phyloP scores from a whole-genome alignment of 164 flowering plant species.

The Macadamia integrifolia region DNA sequence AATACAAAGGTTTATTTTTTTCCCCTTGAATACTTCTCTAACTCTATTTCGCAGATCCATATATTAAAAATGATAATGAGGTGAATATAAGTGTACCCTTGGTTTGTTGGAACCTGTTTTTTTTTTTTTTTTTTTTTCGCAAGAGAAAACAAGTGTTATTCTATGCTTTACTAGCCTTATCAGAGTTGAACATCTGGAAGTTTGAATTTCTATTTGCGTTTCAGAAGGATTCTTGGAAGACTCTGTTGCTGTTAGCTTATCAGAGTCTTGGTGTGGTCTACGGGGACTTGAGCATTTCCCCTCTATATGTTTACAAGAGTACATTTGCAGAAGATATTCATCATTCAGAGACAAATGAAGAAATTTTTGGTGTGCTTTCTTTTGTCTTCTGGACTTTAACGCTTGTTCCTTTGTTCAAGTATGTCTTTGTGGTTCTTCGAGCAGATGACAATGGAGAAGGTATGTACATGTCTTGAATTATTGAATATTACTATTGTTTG shows the following conservation, averaged over 20 bases:
- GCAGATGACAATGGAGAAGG: constrained; percentile 88
- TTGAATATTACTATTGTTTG: no score
- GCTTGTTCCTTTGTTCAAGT: constrained; percentile 62
- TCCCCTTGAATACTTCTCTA: not conserved
- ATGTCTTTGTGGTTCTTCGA: constrained; percentile 71
- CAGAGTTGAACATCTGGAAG: not conserved
- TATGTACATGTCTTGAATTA: constrained; percentile 12
- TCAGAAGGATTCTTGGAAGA: constrained; percentile 83
- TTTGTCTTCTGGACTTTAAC: constrained; percentile 84
- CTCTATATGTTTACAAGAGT: constrained; percentile 81
- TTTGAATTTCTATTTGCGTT: constrained; percentile 2
- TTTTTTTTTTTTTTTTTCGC: no score
- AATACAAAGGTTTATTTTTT: constrained; percentile 21
- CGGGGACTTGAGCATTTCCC: constrained; percentile 86
- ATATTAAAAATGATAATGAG: no score
- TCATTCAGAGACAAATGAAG: constrained; percentile 87
- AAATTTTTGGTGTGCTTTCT: constrained; percentile 74
- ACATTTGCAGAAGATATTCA: constrained; percentile 78
- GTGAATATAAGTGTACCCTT: no score
- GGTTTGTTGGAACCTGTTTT: no score
- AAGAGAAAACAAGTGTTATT: no score
- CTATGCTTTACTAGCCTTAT: no score
- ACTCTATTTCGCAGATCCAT: not conserved
- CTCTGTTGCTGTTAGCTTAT: constrained; percentile 56
- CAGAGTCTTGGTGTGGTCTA: constrained; percentile 91